These are phyloP conservation scores for Pisolithus microcarpus DNA, from an alignment of 768 basidiomycete genomes.

Conservation along the genomic window DNA sequence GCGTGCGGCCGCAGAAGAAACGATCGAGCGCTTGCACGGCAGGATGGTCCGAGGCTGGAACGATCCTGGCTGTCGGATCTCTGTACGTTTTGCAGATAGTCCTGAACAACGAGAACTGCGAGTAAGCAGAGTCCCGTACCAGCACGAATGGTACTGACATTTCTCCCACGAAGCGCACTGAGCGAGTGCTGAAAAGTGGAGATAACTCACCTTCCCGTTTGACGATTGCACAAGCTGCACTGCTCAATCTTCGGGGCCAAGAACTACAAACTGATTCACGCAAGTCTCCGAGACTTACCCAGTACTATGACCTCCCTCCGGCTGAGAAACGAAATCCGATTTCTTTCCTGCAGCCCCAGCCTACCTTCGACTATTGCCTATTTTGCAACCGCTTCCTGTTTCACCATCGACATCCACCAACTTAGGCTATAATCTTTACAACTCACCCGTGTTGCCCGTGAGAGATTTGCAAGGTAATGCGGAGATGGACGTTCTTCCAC, in stretches of 20 bases:
- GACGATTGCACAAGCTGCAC: slow-evolving; percentile 71
- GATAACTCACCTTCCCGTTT: slow-evolving; percentile 58
- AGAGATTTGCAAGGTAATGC: slow-evolving; percentile 25
- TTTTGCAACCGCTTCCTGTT: slow-evolving; percentile 5
- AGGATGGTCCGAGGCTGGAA: slow-evolving; percentile 76
- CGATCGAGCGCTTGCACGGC: slow-evolving; percentile 72
- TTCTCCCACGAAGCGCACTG: slow-evolving; percentile 41
- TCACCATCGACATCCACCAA: slow-evolving; percentile 18
- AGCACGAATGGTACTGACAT: background rate
- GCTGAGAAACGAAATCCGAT: slow-evolving; percentile 1
- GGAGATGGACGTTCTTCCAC: slow-evolving; percentile 33
- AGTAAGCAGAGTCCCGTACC: slow-evolving; percentile 33
- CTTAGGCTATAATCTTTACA: slow-evolving; percentile 11
- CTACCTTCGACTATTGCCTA: background rate
- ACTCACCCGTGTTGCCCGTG: slow-evolving; percentile 11
- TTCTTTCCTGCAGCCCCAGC: slow-evolving; percentile 2
- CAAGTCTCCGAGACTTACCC: slow-evolving; percentile 4
- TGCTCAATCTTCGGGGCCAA: slow-evolving; percentile 69
- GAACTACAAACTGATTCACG: slow-evolving; percentile 31
- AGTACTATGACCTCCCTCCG: slow-evolving; percentile 8
- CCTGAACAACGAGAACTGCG: slow-evolving; percentile 70
- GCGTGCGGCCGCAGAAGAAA: slow-evolving; percentile 65
- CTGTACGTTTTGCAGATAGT: slow-evolving; percentile 75
- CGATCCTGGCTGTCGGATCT: slow-evolving; percentile 68
- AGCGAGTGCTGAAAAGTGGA: slow-evolving; percentile 53